These are phyloP conservation scores for Ascochyta pisi DNA, from an alignment of 2,329 filamentous ascomycete species.

Conservation along the genomic window DNA sequence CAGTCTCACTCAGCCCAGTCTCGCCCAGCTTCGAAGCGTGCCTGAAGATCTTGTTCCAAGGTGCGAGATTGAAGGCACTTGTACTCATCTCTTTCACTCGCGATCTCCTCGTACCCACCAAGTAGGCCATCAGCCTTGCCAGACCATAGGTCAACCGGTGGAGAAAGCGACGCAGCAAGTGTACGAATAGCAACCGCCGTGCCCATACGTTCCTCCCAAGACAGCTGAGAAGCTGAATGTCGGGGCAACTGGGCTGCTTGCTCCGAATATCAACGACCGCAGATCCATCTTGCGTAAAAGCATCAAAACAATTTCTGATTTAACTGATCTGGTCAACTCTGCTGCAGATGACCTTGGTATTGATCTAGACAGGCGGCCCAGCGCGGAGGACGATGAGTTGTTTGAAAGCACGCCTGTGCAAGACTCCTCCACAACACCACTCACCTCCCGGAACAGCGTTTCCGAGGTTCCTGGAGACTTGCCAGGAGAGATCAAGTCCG, in stretches of 20 bases:
- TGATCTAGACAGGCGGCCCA: slow-evolving; percentile 36
- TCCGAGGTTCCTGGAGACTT: slow-evolving; percentile 7
- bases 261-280: slow-evolving; percentile 43
- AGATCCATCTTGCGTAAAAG: slow-evolving; percentile 24
- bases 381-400: slow-evolving; percentile 30
- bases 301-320: slow-evolving; percentile 43
- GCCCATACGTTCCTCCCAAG: slow-evolving; percentile 26
- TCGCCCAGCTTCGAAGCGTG: slow-evolving; percentile 24
- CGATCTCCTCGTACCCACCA: not conserved
- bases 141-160: not conserved
- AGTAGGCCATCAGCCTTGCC: not conserved
- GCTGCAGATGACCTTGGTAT: slow-evolving; percentile 46
- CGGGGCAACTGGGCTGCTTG: slow-evolving; percentile 30
- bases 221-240: slow-evolving; percentile 37
- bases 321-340: slow-evolving; percentile 47
- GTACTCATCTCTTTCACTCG: slow-evolving; percentile 7
- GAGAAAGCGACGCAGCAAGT: slow-evolving; percentile 7
- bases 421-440: slow-evolving; percentile 13
- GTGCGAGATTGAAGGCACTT: slow-evolving; percentile 13
- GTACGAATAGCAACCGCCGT: slow-evolving; percentile 19
- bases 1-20: slow-evolving; percentile 28
- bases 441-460: not conserved
- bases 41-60: slow-evolving; percentile 30
- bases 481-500: slow-evolving; percentile 11
- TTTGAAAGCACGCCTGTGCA: slow-evolving; percentile 35